Conservation (phyloP, 345 rosid genomes). For the Brassica nigra region DNA sequence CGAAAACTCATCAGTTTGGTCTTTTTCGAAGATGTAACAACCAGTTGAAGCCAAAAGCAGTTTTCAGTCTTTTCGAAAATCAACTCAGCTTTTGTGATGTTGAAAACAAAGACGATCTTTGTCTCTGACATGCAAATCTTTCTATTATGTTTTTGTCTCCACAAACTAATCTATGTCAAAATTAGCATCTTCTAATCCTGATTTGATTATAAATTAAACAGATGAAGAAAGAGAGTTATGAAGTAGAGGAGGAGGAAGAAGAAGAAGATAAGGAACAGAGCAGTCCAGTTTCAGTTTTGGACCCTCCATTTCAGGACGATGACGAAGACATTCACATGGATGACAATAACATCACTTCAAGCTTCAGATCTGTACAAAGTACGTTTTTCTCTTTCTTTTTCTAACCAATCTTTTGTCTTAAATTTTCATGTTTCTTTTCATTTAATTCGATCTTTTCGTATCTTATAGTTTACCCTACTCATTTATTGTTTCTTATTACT, state of each 20-base stretch:
- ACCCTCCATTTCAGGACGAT: slow-evolving; percentile 76
- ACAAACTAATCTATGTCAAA: slow-evolving; percentile 1
- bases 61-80: no score
- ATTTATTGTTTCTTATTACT: slow-evolving; percentile 17
- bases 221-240: slow-evolving; percentile 47
- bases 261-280: slow-evolving; percentile 80
- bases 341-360: slow-evolving; percentile 50
- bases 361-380: slow-evolving; percentile 82
- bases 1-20: no score
- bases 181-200: slow-evolving; percentile 10
- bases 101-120: slow-evolving; percentile 39
- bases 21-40: no score
- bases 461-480: slow-evolving; percentile 16
- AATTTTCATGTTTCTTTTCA: background rate
- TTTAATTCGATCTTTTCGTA: slow-evolving; percentile 1
- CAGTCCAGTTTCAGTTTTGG: slow-evolving; percentile 93
- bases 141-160: slow-evolving; percentile 24
- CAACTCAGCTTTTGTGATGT: slow-evolving; percentile 5
- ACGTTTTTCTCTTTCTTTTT: slow-evolving; percentile 41
- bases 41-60: no score
- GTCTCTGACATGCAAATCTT: slow-evolving; percentile 54
- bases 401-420: slow-evolving; percentile 28
- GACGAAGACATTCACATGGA: slow-evolving; percentile 60
- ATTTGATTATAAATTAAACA: slow-evolving; percentile 10
- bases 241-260: slow-evolving; percentile 39